These are phyloP conservation scores for Phytophthora agathidicida DNA, from an alignment of 352 stramenopile genomes.

Conservation along the genomic window DNA sequence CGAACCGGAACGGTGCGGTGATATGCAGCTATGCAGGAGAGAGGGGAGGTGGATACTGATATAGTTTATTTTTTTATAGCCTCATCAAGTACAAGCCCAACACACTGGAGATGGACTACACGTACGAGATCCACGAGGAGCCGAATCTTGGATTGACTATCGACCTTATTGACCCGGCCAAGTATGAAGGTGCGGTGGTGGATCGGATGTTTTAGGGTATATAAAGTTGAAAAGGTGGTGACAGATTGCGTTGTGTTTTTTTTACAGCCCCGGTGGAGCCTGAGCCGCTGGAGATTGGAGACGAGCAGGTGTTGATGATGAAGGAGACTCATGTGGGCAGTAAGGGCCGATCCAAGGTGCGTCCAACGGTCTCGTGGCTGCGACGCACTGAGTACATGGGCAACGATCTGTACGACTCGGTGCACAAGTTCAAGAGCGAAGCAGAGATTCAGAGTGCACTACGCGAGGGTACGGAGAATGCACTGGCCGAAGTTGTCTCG, in stretches of 20 bases:
- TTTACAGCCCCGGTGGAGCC: slow-evolving; percentile 54
- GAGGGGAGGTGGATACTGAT: background rate
- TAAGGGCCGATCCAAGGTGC: slow-evolving; percentile 63
- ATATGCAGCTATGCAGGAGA: background rate
- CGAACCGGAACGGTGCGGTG: slow-evolving; percentile 66
- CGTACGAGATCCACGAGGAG: slow-evolving; percentile 87
- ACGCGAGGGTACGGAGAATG: slow-evolving; percentile 82
- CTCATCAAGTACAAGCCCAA: slow-evolving; percentile 91
- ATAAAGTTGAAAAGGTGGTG: background rate
- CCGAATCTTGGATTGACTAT: slow-evolving; percentile 78
- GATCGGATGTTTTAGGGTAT: background rate
- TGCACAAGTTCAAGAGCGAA: slow-evolving; percentile 90
- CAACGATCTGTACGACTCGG: slow-evolving; percentile 84
- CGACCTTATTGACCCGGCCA: slow-evolving; percentile 85
- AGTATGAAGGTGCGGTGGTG: slow-evolving; percentile 70
- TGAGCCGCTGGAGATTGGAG: slow-evolving; percentile 64
- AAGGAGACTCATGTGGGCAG: slow-evolving; percentile 64
- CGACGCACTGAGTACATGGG: slow-evolving; percentile 88
- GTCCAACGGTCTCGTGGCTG: slow-evolving; percentile 80
- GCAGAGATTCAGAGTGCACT: slow-evolving; percentile 84
- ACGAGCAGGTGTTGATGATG: slow-evolving; percentile 83
- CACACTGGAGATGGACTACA: slow-evolving; percentile 84
- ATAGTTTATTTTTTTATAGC: slow-evolving; percentile 28
- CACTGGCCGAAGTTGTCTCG: slow-evolving; percentile 75
- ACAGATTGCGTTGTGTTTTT: slow-evolving; percentile 6